A percentile compares a stretch with the other conserved stretches of the same genome.
Conservation (phyloP, 352 stramenopile species). For the Phytophthora megakarya region DNA sequence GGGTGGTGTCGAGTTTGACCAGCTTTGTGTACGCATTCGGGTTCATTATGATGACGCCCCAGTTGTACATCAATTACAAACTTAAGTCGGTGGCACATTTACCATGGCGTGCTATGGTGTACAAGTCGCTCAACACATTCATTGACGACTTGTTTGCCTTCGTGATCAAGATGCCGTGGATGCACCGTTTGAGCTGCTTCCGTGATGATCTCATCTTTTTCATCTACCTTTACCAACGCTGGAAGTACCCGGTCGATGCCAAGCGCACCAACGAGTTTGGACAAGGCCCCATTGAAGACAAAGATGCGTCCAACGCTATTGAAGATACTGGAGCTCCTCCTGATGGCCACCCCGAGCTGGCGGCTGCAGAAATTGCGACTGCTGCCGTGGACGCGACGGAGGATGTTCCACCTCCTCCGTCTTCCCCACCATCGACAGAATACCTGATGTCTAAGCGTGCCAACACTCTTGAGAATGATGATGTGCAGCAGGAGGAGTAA, state of each 20-base stretch:
- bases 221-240: conserved; percentile 99
- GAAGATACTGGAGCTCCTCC: conserved; percentile 20
- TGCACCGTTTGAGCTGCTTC: conserved; percentile 98
- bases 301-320: conserved; percentile 36
- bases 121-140: conserved; percentile 97
- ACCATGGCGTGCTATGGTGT: conserved; percentile 97
- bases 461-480: conserved; percentile 44
- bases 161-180: conserved; percentile 94
- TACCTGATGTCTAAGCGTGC: conserved; percentile 59
- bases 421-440: conserved; percentile 46
- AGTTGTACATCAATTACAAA: conserved; percentile 99
- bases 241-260: conserved; percentile 94
- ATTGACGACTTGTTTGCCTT: conserved; percentile 94
- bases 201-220: conserved; percentile 99
- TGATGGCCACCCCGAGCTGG: conserved; percentile 10
- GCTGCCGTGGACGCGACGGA: conserved; percentile 33
- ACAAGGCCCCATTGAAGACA: conserved; percentile 72
- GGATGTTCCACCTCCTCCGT: conserved; percentile 23
- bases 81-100: conserved; percentile 96
- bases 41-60: conserved; percentile 99
- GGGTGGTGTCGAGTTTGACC: conserved; percentile 95
- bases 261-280: conserved; percentile 94
- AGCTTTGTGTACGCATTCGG: conserved; percentile 99
- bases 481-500: conserved; percentile 18
- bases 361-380: conserved; percentile 20